Evolutionary conservation across 805 yeast species (phyloP), one percentile per base, ranked within the genome.

Genomic region (Starmera dryadoides): DNA sequence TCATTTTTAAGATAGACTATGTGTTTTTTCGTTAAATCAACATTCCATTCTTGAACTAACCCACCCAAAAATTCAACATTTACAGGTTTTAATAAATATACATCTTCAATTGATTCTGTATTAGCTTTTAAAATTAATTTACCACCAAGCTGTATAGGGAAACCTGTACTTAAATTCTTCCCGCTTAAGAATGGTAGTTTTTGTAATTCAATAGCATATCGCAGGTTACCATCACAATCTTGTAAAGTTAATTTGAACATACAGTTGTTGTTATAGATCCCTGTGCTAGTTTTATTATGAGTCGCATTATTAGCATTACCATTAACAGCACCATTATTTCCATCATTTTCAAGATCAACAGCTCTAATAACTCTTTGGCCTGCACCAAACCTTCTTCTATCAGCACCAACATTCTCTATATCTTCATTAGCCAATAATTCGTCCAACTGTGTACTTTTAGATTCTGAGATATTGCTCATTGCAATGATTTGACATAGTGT

Each of bases 381-480:
- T 77, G 59, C 32, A 3, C 47, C 47, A 25, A 33, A 48, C 16
- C 52, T 52, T 33, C 80, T 55, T 20, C 81, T 58, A 55, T 81
- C 91, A 2, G 75, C 77, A 14, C 74, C 73, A 3, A 74, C 79
- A n/a, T 65, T 68, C 44, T 73, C 77, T 2, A 79, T 76, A 48
- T 81, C 79, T n/a, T 71, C 59, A 37, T 62, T 57, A 26, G 69
- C 69, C 18, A 60, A 61, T 56, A 83, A 62, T 6, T 68, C 72
- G 44, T 82, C 91, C 3, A 79, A 50, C 45, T 75, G 77, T n/a
- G 64, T 57, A 17, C 73, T 52, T 17, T 63, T 60, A 0, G 87
- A 75, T 23, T 58, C 64, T 6, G 79, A 63, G 1, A 75, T 62
- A 58, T 81, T 79, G 47, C 68, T 69, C 1, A 81, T 52, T 45